Percentiles rank a stretch among this genome's conserved stretches.
Evolutionary conservation across 768 basidiomycete genomes (phyloP).

Genomic region (Tulasnella sp.): DNA sequence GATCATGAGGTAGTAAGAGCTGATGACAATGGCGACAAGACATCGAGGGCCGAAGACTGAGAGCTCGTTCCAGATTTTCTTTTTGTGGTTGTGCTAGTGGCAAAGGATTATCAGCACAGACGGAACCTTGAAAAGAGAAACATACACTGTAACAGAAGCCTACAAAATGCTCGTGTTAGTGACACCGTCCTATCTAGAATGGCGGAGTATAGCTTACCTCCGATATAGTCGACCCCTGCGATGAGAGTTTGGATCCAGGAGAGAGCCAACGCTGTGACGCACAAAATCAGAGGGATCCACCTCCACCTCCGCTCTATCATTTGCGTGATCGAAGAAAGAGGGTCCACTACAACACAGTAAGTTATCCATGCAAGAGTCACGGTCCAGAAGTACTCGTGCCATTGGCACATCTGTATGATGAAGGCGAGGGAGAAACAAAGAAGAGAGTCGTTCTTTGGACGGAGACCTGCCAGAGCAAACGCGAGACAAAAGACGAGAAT

Average conservation of each 20-base stretch:
- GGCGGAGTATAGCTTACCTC: too few relatives aligned
- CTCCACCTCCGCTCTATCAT: conserved; percentile 6
- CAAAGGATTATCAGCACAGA: neutral
- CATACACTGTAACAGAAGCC: neutral
- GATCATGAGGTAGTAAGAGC: neutral
- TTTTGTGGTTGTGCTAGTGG: neutral
- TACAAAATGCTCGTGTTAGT: neutral
- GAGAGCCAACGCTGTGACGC: neutral
- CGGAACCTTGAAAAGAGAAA: neutral
- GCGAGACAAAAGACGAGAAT: neutral
- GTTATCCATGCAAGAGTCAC: conserved; percentile 11
- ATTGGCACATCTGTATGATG: neutral
- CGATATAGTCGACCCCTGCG: conserved; percentile 8
- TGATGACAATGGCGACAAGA: neutral
- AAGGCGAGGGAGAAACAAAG: neutral
- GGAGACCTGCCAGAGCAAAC: conserved; percentile 6
- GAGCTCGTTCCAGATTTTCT: neutral
- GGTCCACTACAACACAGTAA: conserved; percentile 11
- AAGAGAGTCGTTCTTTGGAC: neutral
- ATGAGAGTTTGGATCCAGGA: conserved; percentile 7
- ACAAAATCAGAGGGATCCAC: neutral
- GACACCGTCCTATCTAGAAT: too few relatives aligned
- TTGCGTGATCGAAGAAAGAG: neutral
- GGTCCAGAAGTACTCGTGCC: conserved; percentile 15
- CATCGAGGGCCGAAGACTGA: neutral